These are phyloP conservation scores for Cryptosporidium ubiquitum DNA, from an alignment of 169 alveolate genomes.

Conservation along the genomic window DNA sequence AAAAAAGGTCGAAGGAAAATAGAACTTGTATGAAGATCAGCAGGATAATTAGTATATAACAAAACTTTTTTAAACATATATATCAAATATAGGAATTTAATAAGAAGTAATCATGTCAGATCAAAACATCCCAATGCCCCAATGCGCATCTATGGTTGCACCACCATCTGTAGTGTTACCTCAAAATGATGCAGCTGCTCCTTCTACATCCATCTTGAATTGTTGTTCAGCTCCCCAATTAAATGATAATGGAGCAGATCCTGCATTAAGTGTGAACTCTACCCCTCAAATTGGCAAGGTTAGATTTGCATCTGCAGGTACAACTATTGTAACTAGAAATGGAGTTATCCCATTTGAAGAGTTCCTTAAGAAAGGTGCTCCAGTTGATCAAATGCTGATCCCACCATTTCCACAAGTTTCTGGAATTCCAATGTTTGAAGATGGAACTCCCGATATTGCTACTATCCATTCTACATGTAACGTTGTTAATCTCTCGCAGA, in stretches of 20 bases:
- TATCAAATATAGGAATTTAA: not conserved
- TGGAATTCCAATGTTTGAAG: slow-evolving; percentile 75
- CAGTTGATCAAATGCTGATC: slow-evolving; percentile 66
- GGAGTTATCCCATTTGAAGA: slow-evolving; percentile 68
- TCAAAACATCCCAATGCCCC: slow-evolving; percentile 22
- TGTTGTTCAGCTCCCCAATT: slow-evolving; percentile 64
- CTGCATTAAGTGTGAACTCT: slow-evolving; percentile 55
- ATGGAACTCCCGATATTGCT: slow-evolving; percentile 73
- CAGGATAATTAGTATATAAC: not conserved
- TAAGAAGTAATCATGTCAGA: slow-evolving; percentile 33
- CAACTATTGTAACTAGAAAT: slow-evolving; percentile 66
- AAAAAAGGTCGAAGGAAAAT: not conserved
- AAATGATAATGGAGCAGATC: slow-evolving; percentile 61
- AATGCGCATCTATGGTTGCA: slow-evolving; percentile 66
- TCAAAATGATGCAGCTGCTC: slow-evolving; percentile 74
- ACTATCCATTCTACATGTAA: slow-evolving; percentile 71
- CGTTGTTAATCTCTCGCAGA: slow-evolving; percentile 60
- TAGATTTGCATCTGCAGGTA: slow-evolving; percentile 65
- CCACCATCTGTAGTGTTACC: slow-evolving; percentile 70
- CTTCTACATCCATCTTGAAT: slow-evolving; percentile 62
- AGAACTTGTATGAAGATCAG: not conserved
- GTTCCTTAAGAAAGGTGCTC: slow-evolving; percentile 65
- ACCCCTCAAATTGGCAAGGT: slow-evolving; percentile 65
- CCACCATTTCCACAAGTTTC: slow-evolving; percentile 73
- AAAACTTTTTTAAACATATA: not conserved